These are phyloP conservation scores for Rhizomucor miehei DNA, from an alignment of 371 early-diverging fungal genomes.

Conservation along the genomic window DNA sequence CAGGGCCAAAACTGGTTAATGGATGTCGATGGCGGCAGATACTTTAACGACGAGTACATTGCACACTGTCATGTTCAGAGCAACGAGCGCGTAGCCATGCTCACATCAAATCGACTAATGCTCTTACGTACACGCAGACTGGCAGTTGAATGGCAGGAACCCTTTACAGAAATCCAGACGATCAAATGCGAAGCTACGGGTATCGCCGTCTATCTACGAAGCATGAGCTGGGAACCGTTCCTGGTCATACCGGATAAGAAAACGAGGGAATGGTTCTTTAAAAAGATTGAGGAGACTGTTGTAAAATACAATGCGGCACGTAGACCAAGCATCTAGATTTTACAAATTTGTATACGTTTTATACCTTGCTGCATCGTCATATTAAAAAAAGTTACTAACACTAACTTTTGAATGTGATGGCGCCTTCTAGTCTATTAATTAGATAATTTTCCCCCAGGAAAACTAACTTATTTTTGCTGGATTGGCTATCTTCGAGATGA, in stretches of 20 bases:
- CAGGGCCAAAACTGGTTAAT: conserved; percentile 91
- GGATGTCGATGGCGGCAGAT: conserved; percentile 77
- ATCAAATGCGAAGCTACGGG: conserved; percentile 48
- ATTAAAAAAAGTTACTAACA: too few species aligned
- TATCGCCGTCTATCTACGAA: conserved; percentile 42
- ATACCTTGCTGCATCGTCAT: too few species aligned
- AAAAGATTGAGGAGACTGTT: conserved; percentile 54
- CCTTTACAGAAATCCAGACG: conserved; percentile 50
- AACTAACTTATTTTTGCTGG: too few species aligned
- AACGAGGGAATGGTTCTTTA: conserved; percentile 60
- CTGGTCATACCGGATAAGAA: conserved; percentile 57
- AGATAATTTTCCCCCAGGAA: too few species aligned
- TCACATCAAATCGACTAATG: conserved; percentile 70
- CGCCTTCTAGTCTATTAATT: too few species aligned
- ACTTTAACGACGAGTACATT: conserved; percentile 83
- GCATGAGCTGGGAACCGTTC: conserved; percentile 54
- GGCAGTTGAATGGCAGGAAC: conserved; percentile 71
- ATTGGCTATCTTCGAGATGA: too few species aligned
- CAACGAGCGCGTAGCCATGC: conserved; percentile 70
- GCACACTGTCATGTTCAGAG: conserved; percentile 77
- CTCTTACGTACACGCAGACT: conserved; percentile 61
- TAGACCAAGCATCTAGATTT: conserved; percentile 6
- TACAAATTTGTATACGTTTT: too few species aligned
- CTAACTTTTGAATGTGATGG: too few species aligned
- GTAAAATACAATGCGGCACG: conserved; percentile 21